Percentiles rank a stretch among this genome's conserved stretches.
These are phyloP conservation scores for Diaporthe vaccinii DNA, from an alignment of 2,329 filamentous ascomycete species.

Conservation along the genomic window DNA sequence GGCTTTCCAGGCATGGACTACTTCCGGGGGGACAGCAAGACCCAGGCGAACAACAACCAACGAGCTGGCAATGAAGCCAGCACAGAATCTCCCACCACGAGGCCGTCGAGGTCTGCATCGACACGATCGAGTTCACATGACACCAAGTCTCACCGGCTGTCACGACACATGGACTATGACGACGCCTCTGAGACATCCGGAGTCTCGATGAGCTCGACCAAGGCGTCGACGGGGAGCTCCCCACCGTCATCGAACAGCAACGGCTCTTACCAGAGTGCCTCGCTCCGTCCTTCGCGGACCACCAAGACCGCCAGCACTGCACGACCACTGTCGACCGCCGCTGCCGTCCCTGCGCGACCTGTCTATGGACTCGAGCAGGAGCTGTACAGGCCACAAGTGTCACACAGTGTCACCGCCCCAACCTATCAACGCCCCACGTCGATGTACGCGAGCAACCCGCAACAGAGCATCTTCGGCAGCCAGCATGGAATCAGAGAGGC, in stretches of 20 bases:
- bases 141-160: slow-evolving; percentile 27
- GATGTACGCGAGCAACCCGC: slow-evolving; percentile 26
- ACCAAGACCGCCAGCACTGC: slow-evolving; percentile 17
- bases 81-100: background rate
- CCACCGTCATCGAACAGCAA: slow-evolving; percentile 26
- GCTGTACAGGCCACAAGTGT: slow-evolving; percentile 24
- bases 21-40: slow-evolving; percentile 27
- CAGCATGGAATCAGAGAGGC: slow-evolving; percentile 41
- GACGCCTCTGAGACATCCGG: slow-evolving; percentile 32
- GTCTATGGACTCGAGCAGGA: slow-evolving; percentile 34
- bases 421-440: slow-evolving; percentile 17
- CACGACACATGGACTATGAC: slow-evolving; percentile 28
- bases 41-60: background rate
- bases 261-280: slow-evolving; percentile 24
- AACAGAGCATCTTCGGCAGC: slow-evolving; percentile 37
- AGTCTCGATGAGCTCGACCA: slow-evolving; percentile 35
- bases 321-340: slow-evolving; percentile 19
- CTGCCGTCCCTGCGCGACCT: slow-evolving; percentile 25
- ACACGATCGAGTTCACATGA: slow-evolving; percentile 20
- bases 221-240: slow-evolving; percentile 33
- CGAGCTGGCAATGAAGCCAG: slow-evolving; percentile 11
- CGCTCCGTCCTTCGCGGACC: slow-evolving; percentile 30
- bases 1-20: slow-evolving; percentile 35
- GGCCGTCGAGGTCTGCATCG: slow-evolving; percentile 5
- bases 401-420: slow-evolving; percentile 31